Evolutionary conservation across 352 stramenopile genomes (phyloP).

Genomic region (Thalassiosira exigua): DNA sequence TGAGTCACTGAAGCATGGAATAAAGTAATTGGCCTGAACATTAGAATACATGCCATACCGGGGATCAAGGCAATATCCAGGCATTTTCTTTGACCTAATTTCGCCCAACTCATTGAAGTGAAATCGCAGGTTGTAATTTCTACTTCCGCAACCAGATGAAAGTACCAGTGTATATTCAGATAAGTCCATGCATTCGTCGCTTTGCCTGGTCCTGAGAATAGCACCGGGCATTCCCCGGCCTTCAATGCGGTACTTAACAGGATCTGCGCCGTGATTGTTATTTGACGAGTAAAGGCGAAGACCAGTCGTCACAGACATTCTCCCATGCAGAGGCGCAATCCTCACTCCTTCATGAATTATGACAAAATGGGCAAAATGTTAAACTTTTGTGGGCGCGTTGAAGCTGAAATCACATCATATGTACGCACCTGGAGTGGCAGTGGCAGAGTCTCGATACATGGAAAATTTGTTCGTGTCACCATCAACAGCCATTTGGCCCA

Average conservation of each 20-base stretch:
- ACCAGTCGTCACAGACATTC: slow-evolving; percentile 34
- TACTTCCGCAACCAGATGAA: too few relatives aligned
- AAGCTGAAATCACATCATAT: too few relatives aligned
- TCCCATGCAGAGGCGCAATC: slow-evolving; percentile 24
- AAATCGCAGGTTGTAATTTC: background rate
- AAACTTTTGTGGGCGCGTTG: too few relatives aligned
- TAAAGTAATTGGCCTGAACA: background rate
- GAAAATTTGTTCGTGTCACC: slow-evolving; percentile 30
- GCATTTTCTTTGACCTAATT: too few relatives aligned
- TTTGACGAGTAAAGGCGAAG: slow-evolving; percentile 49
- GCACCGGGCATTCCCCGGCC: slow-evolving; percentile 7
- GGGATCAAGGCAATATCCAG: background rate
- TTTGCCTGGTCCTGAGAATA: too few relatives aligned
- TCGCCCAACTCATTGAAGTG: background rate
- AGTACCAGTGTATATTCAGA: too few relatives aligned
- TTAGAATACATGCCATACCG: background rate
- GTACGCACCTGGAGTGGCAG: too few relatives aligned
- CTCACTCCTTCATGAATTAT: slow-evolving; percentile 31
- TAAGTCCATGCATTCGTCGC: too few relatives aligned
- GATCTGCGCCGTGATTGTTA: slow-evolving; percentile 32
- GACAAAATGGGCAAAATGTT: too few relatives aligned
- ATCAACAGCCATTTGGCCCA: slow-evolving; percentile 26
- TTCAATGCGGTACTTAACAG: slow-evolving; percentile 34
- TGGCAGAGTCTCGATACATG: too few relatives aligned
- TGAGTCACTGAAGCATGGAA: background rate